Evolutionary conservation across 2,329 filamentous ascomycete genomes (phyloP).

Genomic region (Xylaria sp.): DNA sequence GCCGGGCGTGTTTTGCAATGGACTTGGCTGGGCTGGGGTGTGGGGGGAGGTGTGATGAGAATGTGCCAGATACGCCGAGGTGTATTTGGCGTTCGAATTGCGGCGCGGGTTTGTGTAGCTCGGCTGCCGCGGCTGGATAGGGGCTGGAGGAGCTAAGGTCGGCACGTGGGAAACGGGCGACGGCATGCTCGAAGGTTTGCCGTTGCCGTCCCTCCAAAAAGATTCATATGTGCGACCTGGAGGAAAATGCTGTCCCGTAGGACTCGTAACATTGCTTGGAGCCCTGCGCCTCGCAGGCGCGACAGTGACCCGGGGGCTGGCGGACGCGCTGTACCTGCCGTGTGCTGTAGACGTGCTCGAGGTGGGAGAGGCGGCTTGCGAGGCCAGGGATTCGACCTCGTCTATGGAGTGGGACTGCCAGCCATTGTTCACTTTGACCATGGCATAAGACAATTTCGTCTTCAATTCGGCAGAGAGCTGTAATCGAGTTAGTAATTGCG

Average conservation of each 20-base stretch:
- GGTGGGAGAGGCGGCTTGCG: slow-evolving; percentile 66
- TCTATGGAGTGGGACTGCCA: slow-evolving; percentile 80
- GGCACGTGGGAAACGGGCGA: slow-evolving; percentile 41
- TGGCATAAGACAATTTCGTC: slow-evolving; percentile 86
- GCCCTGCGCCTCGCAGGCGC: slow-evolving; percentile 40
- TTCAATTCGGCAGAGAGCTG: slow-evolving; percentile 63
- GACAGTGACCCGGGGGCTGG: slow-evolving; percentile 54
- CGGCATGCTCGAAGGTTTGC: slow-evolving; percentile 43
- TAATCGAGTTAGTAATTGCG: slow-evolving; percentile 23
- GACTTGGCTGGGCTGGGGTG: slow-evolving; percentile 44
- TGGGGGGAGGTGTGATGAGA: slow-evolving; percentile 51
- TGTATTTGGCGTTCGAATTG: slow-evolving; percentile 53
- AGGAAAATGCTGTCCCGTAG: slow-evolving; percentile 28
- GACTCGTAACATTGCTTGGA: slow-evolving; percentile 37
- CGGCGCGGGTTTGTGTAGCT: slow-evolving; percentile 48
- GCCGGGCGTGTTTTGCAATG: slow-evolving; percentile 42
- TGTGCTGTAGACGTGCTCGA: slow-evolving; percentile 61
- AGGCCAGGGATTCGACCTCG: slow-evolving; percentile 75
- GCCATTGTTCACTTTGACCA: slow-evolving; percentile 89
- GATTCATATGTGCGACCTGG: slow-evolving; percentile 45
- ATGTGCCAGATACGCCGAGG: slow-evolving; percentile 53
- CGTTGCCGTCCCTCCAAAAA: slow-evolving; percentile 48
- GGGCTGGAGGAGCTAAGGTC: slow-evolving; percentile 55
- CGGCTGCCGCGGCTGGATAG: slow-evolving; percentile 54
- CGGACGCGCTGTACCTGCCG: slow-evolving; percentile 52